Conservation (phyloP, 208 protist species). For the Leishmania gerbilli region DNA sequence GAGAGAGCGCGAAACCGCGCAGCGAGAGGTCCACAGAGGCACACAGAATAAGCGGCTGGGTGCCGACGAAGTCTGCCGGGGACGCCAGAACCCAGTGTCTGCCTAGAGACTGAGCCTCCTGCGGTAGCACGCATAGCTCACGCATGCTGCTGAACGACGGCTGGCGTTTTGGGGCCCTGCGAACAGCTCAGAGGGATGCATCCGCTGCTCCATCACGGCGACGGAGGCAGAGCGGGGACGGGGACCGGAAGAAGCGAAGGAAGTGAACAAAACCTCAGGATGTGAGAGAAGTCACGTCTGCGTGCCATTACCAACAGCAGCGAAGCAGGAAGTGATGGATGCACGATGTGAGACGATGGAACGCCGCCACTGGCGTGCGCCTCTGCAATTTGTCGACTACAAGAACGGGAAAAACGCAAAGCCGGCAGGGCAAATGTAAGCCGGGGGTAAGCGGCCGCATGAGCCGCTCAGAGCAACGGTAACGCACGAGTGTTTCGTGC, state of each 20-base stretch:
- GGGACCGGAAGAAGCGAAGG: neutral
- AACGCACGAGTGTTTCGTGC: neutral
- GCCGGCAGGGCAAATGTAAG: neutral
- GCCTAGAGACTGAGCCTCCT: constrained; percentile 25
- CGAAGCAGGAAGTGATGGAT: neutral
- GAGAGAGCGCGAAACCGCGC: constrained; percentile 23
- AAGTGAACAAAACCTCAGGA: neutral
- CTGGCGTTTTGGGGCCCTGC: neutral
- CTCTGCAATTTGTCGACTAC: neutral
- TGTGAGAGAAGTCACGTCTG: neutral
- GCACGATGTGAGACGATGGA: neutral
- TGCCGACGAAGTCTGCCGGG: constrained; percentile 18
- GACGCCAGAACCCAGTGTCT: constrained; percentile 35
- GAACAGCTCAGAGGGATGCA: neutral
- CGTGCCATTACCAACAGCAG: neutral
- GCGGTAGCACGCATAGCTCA: constrained; percentile 2
- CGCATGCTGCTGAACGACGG: too few species aligned
- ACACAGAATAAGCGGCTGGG: constrained; percentile 38
- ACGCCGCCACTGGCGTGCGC: neutral
- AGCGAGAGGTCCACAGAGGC: neutral
- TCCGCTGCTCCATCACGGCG: constrained; percentile 6
- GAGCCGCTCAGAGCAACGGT: neutral
- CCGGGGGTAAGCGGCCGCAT: neutral
- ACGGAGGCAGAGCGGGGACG: neutral
- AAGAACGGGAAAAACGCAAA: neutral